Evolutionary conservation across 2,329 filamentous ascomycete species (phyloP).

Genomic region (Sarocladium kiliense): DNA sequence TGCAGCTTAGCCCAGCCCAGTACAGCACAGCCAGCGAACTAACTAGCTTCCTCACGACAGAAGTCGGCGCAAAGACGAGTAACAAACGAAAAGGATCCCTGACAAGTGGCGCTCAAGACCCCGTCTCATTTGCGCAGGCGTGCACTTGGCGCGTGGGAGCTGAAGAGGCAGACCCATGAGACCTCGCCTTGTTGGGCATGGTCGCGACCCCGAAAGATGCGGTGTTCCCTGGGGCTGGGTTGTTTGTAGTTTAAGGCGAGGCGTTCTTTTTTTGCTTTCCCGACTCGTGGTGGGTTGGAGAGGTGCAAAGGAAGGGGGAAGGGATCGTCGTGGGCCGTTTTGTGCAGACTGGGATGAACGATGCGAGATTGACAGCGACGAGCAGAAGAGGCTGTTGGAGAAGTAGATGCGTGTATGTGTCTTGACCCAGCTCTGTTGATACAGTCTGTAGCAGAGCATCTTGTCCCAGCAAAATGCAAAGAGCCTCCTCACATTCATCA

Average conservation of each 20-base stretch:
- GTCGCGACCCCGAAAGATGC: neutral
- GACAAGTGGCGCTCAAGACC: neutral
- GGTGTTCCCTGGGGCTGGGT: neutral
- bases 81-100: neutral
- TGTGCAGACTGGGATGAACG: neutral
- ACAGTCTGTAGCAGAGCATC: no score
- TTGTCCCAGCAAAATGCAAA: no score
- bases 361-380: neutral
- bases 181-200: conserved; percentile 6
- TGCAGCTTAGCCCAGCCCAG: no score
- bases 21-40: no score
- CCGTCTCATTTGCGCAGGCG: conserved; percentile 7
- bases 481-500: no score
- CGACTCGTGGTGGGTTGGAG: neutral
- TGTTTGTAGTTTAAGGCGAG: neutral
- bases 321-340: neutral
- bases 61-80: neutral
- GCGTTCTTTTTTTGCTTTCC: no score
- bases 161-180: conserved; percentile 7
- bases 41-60: no score
- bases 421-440: no score
- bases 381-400: no score
- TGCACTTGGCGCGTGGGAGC: conserved; percentile 5
- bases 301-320: neutral
- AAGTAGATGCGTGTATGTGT: no score